These are phyloP conservation scores for Penicillium janthinellum DNA, from an alignment of 2,329 filamentous ascomycete genomes.

Conservation along the genomic window DNA sequence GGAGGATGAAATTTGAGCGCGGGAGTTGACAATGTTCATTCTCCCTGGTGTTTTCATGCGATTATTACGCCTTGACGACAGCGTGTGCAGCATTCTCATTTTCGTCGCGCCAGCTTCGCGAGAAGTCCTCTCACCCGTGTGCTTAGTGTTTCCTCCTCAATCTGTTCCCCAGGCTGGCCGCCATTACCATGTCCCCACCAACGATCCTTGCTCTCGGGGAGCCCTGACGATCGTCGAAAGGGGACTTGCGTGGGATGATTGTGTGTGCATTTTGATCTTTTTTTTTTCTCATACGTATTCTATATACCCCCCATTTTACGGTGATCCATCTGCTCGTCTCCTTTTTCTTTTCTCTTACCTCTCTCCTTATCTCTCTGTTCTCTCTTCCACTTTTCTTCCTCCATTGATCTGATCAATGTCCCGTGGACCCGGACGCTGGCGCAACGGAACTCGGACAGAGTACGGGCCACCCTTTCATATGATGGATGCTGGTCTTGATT, in stretches of 20 bases:
- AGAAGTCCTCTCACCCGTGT: conserved; percentile 12
- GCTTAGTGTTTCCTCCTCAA: conserved; percentile 6
- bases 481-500: conserved; percentile 16
- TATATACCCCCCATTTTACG: conserved; percentile 37
- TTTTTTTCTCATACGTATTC: conserved; percentile 27
- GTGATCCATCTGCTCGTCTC: conserved; percentile 23
- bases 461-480: conserved; percentile 8
- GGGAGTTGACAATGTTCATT: not conserved
- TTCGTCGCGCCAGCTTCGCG: conserved; percentile 18
- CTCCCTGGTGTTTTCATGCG: conserved; percentile 26
- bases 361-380: conserved; percentile 8
- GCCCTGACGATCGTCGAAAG: not conserved
- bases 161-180: conserved; percentile 17
- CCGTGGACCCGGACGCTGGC: conserved; percentile 26
- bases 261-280: conserved; percentile 19
- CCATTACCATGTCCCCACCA: conserved; percentile 3
- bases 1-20: conserved; percentile 30
- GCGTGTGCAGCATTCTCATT: conserved; percentile 30
- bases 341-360: conserved; percentile 13
- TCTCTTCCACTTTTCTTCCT: conserved; percentile 11
- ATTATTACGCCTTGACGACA: conserved; percentile 42
- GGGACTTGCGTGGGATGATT: conserved; percentile 12
- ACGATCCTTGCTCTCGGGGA: not conserved
- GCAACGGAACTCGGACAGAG: conserved; percentile 19
- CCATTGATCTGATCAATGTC: conserved; percentile 8